A percentile compares a stretch with the other conserved stretches of the same genome.
phyloP scores from a whole-genome alignment of 2,329 filamentous ascomycete genomes.

The Corynespora cassiicola region DNA sequence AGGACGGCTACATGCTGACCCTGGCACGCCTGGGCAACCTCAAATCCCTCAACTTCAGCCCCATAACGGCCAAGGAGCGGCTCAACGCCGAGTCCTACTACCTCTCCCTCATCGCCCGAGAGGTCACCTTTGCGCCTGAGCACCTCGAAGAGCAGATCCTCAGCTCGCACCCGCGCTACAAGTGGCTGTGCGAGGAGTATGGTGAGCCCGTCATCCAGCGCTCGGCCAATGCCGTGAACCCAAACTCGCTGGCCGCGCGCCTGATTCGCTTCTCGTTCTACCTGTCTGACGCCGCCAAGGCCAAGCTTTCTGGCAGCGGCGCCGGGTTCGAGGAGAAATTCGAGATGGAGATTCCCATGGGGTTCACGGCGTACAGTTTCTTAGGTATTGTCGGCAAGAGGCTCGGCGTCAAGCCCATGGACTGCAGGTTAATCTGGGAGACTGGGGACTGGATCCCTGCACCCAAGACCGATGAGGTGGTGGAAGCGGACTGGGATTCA shows the following conservation, averaged over 20 bases:
- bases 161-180: slow-evolving; percentile 72
- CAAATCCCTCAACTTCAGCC: slow-evolving; percentile 72
- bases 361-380: slow-evolving; percentile 80
- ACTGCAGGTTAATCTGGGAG: slow-evolving; percentile 78
- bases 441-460: slow-evolving; percentile 90
- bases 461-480: slow-evolving; percentile 63
- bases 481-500: slow-evolving; percentile 52
- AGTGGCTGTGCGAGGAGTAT: slow-evolving; percentile 75
- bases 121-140: slow-evolving; percentile 68
- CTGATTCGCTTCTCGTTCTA: slow-evolving; percentile 69
- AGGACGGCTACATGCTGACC: slow-evolving; percentile 89
- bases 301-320: not conserved
- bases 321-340: slow-evolving; percentile 13
- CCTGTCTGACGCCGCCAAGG: slow-evolving; percentile 16
- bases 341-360: slow-evolving; percentile 69
- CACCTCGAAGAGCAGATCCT: slow-evolving; percentile 63
- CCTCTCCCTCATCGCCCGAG: slow-evolving; percentile 79
- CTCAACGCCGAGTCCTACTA: slow-evolving; percentile 94
- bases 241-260: slow-evolving; percentile 81
- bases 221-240: slow-evolving; percentile 60
- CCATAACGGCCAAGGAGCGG: slow-evolving; percentile 75
- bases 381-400: slow-evolving; percentile 77
- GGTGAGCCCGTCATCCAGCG: slow-evolving; percentile 72
- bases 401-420: slow-evolving; percentile 70
- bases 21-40: slow-evolving; percentile 76